Base-by-base conservation (phyloP, 805 yeast species). In the Candida sakaeoensis region DNA sequence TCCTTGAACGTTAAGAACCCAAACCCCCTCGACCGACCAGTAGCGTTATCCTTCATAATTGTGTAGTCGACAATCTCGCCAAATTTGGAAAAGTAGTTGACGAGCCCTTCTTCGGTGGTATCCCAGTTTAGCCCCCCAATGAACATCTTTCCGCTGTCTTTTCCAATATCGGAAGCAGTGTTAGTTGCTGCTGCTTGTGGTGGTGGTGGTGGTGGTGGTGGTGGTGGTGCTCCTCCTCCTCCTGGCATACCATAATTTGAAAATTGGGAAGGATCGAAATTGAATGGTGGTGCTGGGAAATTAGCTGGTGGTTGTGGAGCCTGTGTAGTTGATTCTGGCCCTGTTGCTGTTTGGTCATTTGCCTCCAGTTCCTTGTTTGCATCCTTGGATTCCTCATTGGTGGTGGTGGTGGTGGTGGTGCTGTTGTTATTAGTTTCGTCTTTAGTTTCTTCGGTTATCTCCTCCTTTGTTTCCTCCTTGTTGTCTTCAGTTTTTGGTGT, bases 91-190 rank as follows among this genome's bases (percentile, higher is more conserved):
- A 91, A 91, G 60, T 91, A 91, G 40, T 79, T 82, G 50, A 75
- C 80, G 63, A 91, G 68, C 24, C 84, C 79, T 47, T 89, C 95
- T 56, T 91, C 98, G 10, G 90, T 82, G 12, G 99, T 91, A 57
- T 91, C 97, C 98, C 98, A 91, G 56, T 91, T 93, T 53, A 91
- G 78, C 37, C 99, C 99, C 47, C 99, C 99, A 61, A 88, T 79
- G 55, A 89, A 89, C 95, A 89, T 85, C 58, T 89, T 89, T 40
- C 95, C 95, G 48, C 81, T 81, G 53, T 86, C 96, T 39, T 53
- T 60, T 19, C 69, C 72, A 46, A 60, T 48, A 43, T 53, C 60
- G 16, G 70, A 66, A 26, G 54, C 63, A 3, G 26, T 15, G 8
- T 22, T 16, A 14, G 21, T 31, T 24, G 49, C 53, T 36, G 40